Evolutionary conservation across 441 rosid genomes (phyloP), one percentile per base, ranked within the genome.

Genomic region (Croton laevigatus): DNA sequence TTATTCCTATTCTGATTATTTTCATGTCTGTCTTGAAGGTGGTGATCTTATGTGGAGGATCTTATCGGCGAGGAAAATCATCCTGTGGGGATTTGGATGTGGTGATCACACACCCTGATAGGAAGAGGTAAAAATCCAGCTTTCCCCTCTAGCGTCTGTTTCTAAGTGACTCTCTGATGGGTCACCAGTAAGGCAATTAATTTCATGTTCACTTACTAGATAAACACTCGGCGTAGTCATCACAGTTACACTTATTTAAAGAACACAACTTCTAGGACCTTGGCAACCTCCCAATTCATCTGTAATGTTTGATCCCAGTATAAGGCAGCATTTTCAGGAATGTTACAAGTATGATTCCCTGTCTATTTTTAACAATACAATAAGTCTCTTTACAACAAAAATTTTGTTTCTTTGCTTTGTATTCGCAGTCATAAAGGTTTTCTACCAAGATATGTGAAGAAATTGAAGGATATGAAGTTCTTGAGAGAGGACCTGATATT

Each of bases 21-120:
- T 20, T 73, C 61, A 44, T 59, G 36, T 67, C 38, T 81, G 61
- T 75, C 55, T 69, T 82, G 75, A 69, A 92, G 99, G 93, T 87
- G 74, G 16, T 65, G 68, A 82, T 92, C 79, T 72, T 89, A 54
- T 95, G 99, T 65, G 98, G 98, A 73, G 99, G 98, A 79, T 95
- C 99, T 73, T 95, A 86, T 65, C 91, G 98, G 79, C 97, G 97
- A 66, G 99, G 99, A 73, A 95, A 91, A 76, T 81, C 94, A 76
- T 87, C 93, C 59, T 92, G 98, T 75, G 98, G 99, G 66, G 98
- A 95, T 81, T 65, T 95, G 73, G 98, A 95, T 74, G 78, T 95
- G 44, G 80, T 95, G 55, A 82, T 92, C 59, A 92, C 95, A 16
- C 99, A 95, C 80, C 93, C 90, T 68, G 98, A 95, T 82, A 86